Conservation (phyloP, 371 early-diverging fungal genomes). For the Mortierella sp. region DNA sequence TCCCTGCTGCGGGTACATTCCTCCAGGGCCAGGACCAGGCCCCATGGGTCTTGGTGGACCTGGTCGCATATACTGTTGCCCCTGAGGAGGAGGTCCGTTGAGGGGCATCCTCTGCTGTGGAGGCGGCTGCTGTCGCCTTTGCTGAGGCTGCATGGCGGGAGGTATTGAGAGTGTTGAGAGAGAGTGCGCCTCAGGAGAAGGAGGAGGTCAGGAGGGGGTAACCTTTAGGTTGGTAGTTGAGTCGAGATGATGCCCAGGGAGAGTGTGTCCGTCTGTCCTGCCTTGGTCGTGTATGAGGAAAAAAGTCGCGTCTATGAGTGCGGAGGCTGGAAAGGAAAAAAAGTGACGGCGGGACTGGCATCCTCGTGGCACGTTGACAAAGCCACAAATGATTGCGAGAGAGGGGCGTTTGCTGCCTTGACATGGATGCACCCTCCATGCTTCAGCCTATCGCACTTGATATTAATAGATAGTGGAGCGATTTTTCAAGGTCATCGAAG, state of each 20-base stretch:
- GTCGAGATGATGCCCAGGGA: slow-evolving; percentile 10
- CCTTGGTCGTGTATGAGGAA: neutral
- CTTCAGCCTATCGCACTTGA: neutral
- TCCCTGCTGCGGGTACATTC: slow-evolving; percentile 40
- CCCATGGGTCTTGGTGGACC: slow-evolving; percentile 45
- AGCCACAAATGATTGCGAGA: neutral
- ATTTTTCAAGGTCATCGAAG: neutral
- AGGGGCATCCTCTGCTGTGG: slow-evolving; percentile 39
- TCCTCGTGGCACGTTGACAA: slow-evolving; percentile 8
- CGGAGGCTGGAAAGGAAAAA: neutral
- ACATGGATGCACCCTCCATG: neutral
- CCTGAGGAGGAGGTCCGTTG: slow-evolving; percentile 45
- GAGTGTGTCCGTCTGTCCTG: neutral
- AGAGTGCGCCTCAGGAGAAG: slow-evolving; percentile 1
- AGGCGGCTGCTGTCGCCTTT: slow-evolving; percentile 45
- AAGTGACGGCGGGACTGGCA: neutral
- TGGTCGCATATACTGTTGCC: slow-evolving; percentile 40
- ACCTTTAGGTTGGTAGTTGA: neutral
- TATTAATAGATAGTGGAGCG: neutral
- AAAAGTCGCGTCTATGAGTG: slow-evolving; percentile 3
- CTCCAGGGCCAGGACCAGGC: slow-evolving; percentile 39
- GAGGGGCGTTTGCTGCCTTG: neutral
- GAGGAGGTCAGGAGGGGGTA: neutral
- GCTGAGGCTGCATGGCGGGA: slow-evolving; percentile 42
- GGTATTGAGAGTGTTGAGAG: neutral